Percentiles rank a stretch among this genome's conserved stretches.
phyloP scores from a whole-genome alignment of 768 basidiomycete genomes.

The Hydnum rufescens region DNA sequence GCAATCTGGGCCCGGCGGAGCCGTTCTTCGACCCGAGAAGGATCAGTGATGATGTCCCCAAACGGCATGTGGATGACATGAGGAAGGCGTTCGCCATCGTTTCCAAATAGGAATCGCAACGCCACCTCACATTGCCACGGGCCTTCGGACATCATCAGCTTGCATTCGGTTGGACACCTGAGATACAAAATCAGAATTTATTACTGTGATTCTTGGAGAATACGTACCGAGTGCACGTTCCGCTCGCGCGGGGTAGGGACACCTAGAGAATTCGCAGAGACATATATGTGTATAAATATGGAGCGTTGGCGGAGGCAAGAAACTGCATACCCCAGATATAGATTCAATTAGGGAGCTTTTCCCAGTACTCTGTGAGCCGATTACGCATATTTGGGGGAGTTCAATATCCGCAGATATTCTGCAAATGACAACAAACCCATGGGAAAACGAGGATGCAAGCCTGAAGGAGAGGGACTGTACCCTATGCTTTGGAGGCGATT shows the following conservation, averaged over 20 bases:
- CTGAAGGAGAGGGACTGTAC: neutral
- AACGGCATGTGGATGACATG: constrained; percentile 11
- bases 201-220: neutral
- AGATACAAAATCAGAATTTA: neutral
- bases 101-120: constrained; percentile 17
- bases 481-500: neutral
- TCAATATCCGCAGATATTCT: constrained; percentile 30
- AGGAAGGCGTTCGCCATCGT: constrained; percentile 1
- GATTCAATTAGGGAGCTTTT: constrained; percentile 64
- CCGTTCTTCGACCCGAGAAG: constrained; percentile 9
- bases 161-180: constrained; percentile 24
- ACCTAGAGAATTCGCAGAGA: constrained; percentile 19
- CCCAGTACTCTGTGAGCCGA: constrained; percentile 54
- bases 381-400: constrained; percentile 51
- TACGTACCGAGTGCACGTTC: constrained; percentile 50
- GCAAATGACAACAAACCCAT: neutral
- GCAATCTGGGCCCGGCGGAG: constrained; percentile 13
- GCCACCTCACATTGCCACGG: constrained; percentile 20
- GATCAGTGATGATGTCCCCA: constrained; percentile 4
- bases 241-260: constrained; percentile 46
- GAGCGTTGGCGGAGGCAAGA: neutral
- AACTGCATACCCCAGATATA: constrained; percentile 26
- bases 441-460: neutral
- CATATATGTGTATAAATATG: neutral
- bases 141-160: constrained; percentile 12